Base-by-base conservation (phyloP, 2,329 filamentous ascomycete genomes). In the Paracorniculantispora psalliotae region DNA sequence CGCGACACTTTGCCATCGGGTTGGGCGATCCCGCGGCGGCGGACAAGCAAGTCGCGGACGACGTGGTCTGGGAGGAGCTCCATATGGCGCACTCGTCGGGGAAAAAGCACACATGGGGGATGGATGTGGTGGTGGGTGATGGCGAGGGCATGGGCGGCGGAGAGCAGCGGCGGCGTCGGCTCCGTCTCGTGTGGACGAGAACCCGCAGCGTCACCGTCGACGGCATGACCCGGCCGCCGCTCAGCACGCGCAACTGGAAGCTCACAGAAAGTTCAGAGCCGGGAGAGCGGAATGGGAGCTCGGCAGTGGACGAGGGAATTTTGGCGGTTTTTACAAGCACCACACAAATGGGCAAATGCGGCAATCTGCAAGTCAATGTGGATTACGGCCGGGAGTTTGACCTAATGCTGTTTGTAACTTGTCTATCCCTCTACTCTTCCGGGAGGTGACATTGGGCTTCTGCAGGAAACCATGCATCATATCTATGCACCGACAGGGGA, bases 241-340 rank as follows among this genome's bases (percentile, higher is more conserved):
- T 59, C 28, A 62, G 56, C 28, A 51, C 53, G 33, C 59, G 59
- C 10, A 62, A 62, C 51, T 62, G 59, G 59, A 62, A 62, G 49
- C 59, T 62, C 12, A 50, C 44, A 6, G 46, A 57, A 9, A 5
- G 6, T 10, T 4, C 6, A 13, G 17, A 25, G 9, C 3, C 46
- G 5, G 37, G 25, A 10, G 46, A 5, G 7, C 17, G 21, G 9
- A 5, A 17, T 23, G 17, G 25, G 52, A 25, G 53, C 53, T 10
- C 17, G 52, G 41, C 23, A n/a, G 55, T 15, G 28, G 17, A 25
- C 13, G 33, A 52, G 52, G 15, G 23, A 6, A 39, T 62, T 8
- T 33, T 62, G 46, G 61, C 61, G 9, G 56, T 62, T 33, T 62
- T 62, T 10, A 62, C 61, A 8, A 59, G 39, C 35, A 47, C 33